A percentile compares a stretch with the other conserved stretches of the same genome.
Conservation (phyloP, 192 early-diverging fungal species). For the Podila verticillata region DNA sequence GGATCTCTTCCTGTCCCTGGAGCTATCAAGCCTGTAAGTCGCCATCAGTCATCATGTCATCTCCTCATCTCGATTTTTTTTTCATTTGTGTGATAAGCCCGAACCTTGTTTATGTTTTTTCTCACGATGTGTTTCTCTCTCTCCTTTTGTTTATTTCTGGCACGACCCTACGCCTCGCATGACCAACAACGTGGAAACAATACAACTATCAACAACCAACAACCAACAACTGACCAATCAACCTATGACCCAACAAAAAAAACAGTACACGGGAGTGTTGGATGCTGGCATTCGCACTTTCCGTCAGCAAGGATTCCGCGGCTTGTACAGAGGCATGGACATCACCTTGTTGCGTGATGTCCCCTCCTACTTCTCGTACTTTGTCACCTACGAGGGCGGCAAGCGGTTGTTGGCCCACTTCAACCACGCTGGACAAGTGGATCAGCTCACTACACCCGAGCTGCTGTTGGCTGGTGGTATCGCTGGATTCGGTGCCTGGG, state of each 20-base stretch:
- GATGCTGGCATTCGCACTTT: constrained; percentile 86
- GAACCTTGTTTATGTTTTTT: not conserved
- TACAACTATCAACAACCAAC: too few relatives aligned
- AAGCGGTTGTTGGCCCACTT: constrained; percentile 70
- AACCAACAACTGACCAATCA: not conserved
- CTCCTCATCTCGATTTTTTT: constrained; percentile 3
- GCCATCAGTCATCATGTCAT: not conserved
- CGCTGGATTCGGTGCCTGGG: constrained; percentile 96
- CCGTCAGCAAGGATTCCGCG: constrained; percentile 76
- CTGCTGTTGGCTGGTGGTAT: constrained; percentile 93
- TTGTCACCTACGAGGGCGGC: constrained; percentile 89
- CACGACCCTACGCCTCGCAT: too few relatives aligned
- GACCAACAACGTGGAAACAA: too few relatives aligned
- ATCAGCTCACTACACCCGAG: constrained; percentile 76
- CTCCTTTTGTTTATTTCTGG: not conserved
- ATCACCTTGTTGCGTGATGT: constrained; percentile 93
- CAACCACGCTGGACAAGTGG: constrained; percentile 65
- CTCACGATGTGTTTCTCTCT: not conserved
- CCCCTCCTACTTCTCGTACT: constrained; percentile 93
- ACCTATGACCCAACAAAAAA: not conserved
- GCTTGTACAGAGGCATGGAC: constrained; percentile 90
- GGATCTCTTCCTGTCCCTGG: constrained; percentile 11
- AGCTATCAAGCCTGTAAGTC: constrained; percentile 44
- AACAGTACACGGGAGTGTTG: constrained; percentile 87
- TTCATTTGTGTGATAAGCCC: not conserved